Percentiles rank a stretch among this genome's conserved stretches.
These are phyloP conservation scores for Ascodesmis nigricans DNA, from an alignment of 495 filamentous ascomycete genomes.

Conservation along the genomic window DNA sequence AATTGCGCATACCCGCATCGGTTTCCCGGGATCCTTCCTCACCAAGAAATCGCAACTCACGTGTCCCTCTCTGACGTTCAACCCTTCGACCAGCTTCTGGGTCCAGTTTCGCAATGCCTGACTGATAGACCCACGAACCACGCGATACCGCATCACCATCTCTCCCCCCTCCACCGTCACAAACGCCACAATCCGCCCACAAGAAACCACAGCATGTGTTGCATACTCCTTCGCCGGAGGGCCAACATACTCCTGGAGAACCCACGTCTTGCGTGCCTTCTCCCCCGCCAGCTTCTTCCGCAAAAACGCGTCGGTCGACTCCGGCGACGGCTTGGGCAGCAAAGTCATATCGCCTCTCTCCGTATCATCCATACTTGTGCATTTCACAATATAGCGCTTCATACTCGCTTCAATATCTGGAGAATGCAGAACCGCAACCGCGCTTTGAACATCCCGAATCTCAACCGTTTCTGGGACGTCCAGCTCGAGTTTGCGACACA, in stretches of 20 bases:
- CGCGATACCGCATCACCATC: conserved; percentile 39
- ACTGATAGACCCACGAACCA: too few relatives aligned
- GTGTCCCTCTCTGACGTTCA: conserved; percentile 33
- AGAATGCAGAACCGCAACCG: conserved; percentile 31
- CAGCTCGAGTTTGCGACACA: conserved; percentile 31
- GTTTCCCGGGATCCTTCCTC: conserved; percentile 18
- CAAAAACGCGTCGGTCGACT: conserved; percentile 33
- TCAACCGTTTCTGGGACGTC: conserved; percentile 37
- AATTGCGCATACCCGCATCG: conserved; percentile 30
- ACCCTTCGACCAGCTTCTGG: conserved; percentile 29
- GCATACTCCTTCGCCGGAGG: conserved; percentile 42
- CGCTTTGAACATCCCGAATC: conserved; percentile 33
- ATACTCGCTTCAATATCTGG: too few relatives aligned
- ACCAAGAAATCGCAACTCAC: conserved; percentile 44
- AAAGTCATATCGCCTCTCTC: conserved; percentile 17
- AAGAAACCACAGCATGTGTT: conserved; percentile 42
- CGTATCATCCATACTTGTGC: conserved; percentile 30
- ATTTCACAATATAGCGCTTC: conserved; percentile 38
- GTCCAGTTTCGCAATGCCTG: conserved; percentile 42
- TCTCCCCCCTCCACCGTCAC: conserved; percentile 36
- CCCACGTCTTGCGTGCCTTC: conserved; percentile 35
- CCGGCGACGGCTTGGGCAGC: conserved; percentile 29
- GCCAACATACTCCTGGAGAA: conserved; percentile 48
- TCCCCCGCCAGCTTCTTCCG: conserved; percentile 3
- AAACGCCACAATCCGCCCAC: conserved; percentile 38